These are phyloP conservation scores for Fusarium xylarioides DNA, from an alignment of 2,329 filamentous ascomycete species.

Conservation along the genomic window DNA sequence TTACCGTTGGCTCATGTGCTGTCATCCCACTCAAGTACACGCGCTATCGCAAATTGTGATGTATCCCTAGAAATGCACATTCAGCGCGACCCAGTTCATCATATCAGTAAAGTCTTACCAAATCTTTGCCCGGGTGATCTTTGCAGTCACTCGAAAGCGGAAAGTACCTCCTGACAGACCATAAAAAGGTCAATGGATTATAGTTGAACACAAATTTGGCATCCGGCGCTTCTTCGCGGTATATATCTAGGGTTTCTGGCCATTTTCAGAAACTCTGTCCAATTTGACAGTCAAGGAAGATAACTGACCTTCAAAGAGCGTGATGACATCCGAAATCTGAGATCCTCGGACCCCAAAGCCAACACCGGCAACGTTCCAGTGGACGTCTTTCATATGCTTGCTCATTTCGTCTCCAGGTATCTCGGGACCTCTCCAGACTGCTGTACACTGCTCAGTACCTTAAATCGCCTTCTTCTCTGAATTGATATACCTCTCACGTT, in stretches of 20 bases:
- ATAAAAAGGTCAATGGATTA: background rate
- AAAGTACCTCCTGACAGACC: slow-evolving; percentile 12
- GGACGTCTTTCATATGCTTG: background rate
- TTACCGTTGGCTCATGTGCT: no score
- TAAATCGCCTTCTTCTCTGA: rapidly evolving
- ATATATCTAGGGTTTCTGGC: background rate
- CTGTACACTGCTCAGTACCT: rapidly evolving
- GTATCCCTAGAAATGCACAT: background rate
- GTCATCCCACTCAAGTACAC: background rate
- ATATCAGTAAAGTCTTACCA: background rate
- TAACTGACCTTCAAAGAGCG: background rate
- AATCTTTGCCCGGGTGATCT: background rate
- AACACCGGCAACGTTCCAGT: slow-evolving; percentile 3
- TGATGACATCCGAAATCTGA: background rate
- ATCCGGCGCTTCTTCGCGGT: background rate
- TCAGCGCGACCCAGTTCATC: background rate
- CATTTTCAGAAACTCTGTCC: rapidly evolving
- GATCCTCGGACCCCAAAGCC: slow-evolving; percentile 12
- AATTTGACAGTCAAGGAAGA: rapidly evolving
- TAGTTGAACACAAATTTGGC: slow-evolving; percentile 4
- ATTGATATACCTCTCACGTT: background rate
- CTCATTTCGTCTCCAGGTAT: background rate
- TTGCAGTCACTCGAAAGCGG: background rate
- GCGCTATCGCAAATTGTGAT: background rate
- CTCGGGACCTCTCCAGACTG: slow-evolving; percentile 9